Evolutionary conservation across 371 early-diverging fungal genomes (phyloP), one percentile per base, ranked within the genome.

Genomic region (Rhizopus delemar): DNA sequence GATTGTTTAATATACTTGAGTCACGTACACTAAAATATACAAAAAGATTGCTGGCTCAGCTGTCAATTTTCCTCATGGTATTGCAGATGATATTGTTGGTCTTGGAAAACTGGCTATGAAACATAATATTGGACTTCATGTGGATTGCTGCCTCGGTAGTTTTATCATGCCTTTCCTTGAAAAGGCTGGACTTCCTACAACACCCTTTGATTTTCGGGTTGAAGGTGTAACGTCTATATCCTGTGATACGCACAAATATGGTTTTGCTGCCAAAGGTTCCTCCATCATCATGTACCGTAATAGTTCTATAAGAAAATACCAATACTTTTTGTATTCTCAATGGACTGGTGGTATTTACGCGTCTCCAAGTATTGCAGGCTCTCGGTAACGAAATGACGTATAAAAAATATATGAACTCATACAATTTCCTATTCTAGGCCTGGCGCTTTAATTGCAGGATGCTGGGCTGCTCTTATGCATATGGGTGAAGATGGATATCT

Each of bases 321-420:
- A 96, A 71, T 98, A 96, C 77, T 96, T 93, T 67, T 81, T 93
- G 46, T 75, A 80, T 16, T 82, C 95, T 2, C 90, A 93, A 51
- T 98, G 98, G 98, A 88, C 94, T 0, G 98, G 96, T 46, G 98
- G 98, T 61, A 92, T 98, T 58, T 98, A 98, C 73, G 96, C 94
- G 9, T 92, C 93, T 31, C 98, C 97, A 2, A 85, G 92, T 41
- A 83, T 96, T 41, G 93, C 96, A 11, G 98, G 98, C 7, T 94
- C 95, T 39, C 85, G 95, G 74, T 82, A 77, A 50, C 48, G 28
- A 12, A 46, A 31, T 33, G 7, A 29, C 22, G 22, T 36, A 59
- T 8, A 38, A 4, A 52, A 5, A 43, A 45, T 11, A 13, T 53
- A 35, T 28, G 29, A 32, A 41, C 49, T 32, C 16, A n/a, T 28